Conservation (phyloP, 345 rosid genomes). For the Gossypium stocksii region DNA sequence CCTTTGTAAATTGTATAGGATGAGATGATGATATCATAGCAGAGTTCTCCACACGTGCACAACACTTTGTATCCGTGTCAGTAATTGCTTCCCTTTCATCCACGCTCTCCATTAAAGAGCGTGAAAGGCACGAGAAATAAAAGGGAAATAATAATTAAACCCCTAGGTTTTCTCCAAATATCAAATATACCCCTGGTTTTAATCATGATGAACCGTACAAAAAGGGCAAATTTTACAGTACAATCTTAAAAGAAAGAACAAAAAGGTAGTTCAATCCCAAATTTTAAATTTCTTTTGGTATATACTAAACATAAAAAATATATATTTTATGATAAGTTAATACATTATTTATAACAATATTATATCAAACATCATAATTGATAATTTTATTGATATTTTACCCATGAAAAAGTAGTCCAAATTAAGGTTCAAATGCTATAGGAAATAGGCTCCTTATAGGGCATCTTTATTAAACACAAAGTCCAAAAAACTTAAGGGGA, state of each 20-base stretch:
- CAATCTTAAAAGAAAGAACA: background rate
- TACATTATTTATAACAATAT: too few species aligned
- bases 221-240: background rate
- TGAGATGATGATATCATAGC: background rate
- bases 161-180: background rate
- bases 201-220: constrained; percentile 12
- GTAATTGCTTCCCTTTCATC: constrained; percentile 1
- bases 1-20: background rate
- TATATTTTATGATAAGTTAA: background rate
- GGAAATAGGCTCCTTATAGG: background rate
- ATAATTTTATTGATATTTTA: background rate
- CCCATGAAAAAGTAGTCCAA: too few species aligned
- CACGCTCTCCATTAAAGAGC: constrained; percentile 13
- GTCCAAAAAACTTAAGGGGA: background rate
- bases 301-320: background rate
- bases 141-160: background rate
- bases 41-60: constrained; percentile 14
- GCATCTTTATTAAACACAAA: background rate
- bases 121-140: constrained; percentile 13
- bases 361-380: background rate
- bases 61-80: constrained; percentile 4
- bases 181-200: background rate
- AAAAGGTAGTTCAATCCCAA: background rate
- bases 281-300: background rate
- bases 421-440: too few species aligned